Percentiles rank a stretch among this genome's conserved stretches.
Evolutionary conservation across 352 stramenopile genomes (phyloP).

Genomic region (Thalassiosira livingstoniorum): DNA sequence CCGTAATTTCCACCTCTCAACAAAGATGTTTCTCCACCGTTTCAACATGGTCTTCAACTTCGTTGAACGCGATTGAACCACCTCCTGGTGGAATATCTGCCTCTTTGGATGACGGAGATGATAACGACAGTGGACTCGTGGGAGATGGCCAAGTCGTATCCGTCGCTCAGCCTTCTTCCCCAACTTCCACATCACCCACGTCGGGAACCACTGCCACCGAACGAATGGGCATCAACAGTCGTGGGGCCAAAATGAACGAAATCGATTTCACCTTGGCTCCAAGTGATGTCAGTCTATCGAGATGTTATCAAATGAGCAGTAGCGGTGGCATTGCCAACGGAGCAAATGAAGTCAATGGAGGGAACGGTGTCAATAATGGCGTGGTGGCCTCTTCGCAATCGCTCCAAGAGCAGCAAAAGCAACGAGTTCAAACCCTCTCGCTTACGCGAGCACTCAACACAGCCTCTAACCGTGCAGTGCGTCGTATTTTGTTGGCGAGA

Average conservation of each 20-base stretch:
- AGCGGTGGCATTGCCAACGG: constrained; percentile 4
- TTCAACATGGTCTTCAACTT: not conserved
- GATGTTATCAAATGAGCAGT: constrained; percentile 64
- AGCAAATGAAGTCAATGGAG: not conserved
- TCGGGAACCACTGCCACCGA: constrained; percentile 19
- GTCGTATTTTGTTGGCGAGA: constrained; percentile 76
- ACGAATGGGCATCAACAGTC: constrained; percentile 54
- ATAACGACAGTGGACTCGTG: not conserved
- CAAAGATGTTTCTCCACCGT: not conserved
- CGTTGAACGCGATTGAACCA: not conserved
- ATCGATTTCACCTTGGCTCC: constrained; percentile 85
- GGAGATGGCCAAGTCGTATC: no score
- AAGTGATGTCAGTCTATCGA: constrained; percentile 77
- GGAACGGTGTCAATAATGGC: not conserved
- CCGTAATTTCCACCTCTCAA: not conserved
- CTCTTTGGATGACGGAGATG: not conserved
- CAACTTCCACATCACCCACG: not conserved
- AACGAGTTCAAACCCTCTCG: constrained; percentile 57
- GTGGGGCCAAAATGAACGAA: constrained; percentile 80
- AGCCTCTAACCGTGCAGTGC: constrained; percentile 79
- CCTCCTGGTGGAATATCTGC: constrained; percentile 1
- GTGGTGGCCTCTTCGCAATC: not conserved
- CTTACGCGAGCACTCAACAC: constrained; percentile 80
- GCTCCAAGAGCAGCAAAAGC: constrained; percentile 17
- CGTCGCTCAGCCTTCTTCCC: no score